phyloP scores from a whole-genome alignment of 257 asterid genomes.

The Mitragyna speciosa region DNA sequence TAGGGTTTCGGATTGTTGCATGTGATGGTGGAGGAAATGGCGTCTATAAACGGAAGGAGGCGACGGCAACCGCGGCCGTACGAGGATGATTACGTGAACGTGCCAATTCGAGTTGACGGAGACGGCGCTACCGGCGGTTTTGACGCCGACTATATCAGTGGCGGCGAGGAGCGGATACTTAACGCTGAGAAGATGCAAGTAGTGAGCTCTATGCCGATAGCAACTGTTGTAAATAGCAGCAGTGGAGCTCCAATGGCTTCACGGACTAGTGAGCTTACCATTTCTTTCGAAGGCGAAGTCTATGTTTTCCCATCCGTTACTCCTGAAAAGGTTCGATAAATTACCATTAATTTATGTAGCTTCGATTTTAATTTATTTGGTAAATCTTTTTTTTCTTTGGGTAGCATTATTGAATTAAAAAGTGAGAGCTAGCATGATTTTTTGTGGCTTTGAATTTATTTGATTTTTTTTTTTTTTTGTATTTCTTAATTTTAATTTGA shows the following conservation, averaged over 20 bases:
- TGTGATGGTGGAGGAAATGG: conserved; percentile 12
- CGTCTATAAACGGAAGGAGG: conserved; percentile 7
- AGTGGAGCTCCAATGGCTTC: conserved; percentile 21
- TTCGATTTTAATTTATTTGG: background rate
- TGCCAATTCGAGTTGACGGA: conserved; percentile 44
- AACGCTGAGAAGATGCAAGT: conserved; percentile 35
- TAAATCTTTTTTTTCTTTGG: no score
- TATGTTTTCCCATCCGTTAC: conserved; percentile 63
- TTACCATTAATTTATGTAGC: background rate
- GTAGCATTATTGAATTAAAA: background rate
- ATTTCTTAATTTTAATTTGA: background rate
- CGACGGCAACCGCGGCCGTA: conserved; percentile 17
- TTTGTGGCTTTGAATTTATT: background rate
- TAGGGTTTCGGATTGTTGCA: conserved; percentile 12
- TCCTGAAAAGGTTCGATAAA: conserved; percentile 47
- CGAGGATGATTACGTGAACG: conserved; percentile 21
- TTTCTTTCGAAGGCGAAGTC: conserved; percentile 66
- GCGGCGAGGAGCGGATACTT: conserved; percentile 27
- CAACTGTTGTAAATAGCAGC: conserved; percentile 18
- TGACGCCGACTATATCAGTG: conserved; percentile 38
- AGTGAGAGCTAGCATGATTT: background rate
- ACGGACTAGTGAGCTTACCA: conserved; percentile 52
- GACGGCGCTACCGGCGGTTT: conserved; percentile 47
- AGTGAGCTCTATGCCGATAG: conserved; percentile 27
- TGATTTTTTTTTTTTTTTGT: background rate